Conservation (phyloP, 495 filamentous ascomycete genomes). For the Amniculicola lignicola region DNA sequence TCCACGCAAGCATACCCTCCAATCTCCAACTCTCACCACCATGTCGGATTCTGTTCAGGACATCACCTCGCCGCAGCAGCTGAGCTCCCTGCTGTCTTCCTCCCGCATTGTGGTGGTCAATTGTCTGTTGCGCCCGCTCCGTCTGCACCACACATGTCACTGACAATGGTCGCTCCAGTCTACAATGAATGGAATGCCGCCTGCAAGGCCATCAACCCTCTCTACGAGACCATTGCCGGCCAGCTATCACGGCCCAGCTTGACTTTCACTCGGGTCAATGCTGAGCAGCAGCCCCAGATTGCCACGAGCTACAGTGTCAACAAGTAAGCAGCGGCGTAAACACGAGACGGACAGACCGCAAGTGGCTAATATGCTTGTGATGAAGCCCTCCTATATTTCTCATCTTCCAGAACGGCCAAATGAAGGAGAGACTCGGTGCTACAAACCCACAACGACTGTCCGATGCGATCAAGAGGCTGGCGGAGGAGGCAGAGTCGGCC, state of each 20-base stretch:
- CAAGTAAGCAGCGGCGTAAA: slow-evolving; percentile 54
- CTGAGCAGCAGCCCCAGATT: slow-evolving; percentile 70
- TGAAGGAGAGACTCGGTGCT: slow-evolving; percentile 70
- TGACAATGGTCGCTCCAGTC: slow-evolving; percentile 52
- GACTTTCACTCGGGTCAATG: slow-evolving; percentile 84
- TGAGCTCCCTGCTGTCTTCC: slow-evolving; percentile 62
- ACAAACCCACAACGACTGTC: slow-evolving; percentile 66
- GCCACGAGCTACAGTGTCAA: slow-evolving; percentile 67
- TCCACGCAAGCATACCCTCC: neutral
- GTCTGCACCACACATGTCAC: slow-evolving; percentile 19
- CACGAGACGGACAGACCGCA: no score
- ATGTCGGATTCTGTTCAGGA: slow-evolving; percentile 55
- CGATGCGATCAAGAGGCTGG: slow-evolving; percentile 68
- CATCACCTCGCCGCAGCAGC: slow-evolving; percentile 70
- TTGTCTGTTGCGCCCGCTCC: slow-evolving; percentile 59
- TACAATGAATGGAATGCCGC: slow-evolving; percentile 84
- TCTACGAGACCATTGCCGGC: slow-evolving; percentile 73
- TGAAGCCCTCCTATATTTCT: slow-evolving; percentile 78
- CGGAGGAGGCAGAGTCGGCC: slow-evolving; percentile 60
- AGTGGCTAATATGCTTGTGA: slow-evolving; percentile 5
- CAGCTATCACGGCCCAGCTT: slow-evolving; percentile 72
- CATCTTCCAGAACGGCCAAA: slow-evolving; percentile 72
- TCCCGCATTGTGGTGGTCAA: slow-evolving; percentile 76
- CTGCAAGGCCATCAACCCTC: slow-evolving; percentile 78
- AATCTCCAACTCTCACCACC: neutral